Base-by-base conservation (phyloP, 2,329 filamentous ascomycete species). In the Paecilomyces dactylethromorphus region DNA sequence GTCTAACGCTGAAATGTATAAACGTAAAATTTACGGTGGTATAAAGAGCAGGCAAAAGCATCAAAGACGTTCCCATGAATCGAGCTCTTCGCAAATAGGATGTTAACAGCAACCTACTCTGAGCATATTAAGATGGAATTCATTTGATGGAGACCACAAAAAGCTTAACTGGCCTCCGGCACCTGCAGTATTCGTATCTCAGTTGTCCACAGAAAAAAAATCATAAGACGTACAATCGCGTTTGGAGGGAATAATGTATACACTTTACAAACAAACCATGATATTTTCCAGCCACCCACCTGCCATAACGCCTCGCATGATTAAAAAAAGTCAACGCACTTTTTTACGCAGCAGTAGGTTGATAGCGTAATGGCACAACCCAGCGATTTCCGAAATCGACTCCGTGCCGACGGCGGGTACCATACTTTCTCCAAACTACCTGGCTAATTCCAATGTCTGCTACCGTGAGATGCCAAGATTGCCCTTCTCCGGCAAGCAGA, bases 381-480 rank as follows among this genome's bases (percentile, higher is more conserved):
- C 93, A 97, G 64, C 87, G 85, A 60, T 87, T 86, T 24, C 91
- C 91, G 79, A 97, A 97, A 67, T 92, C 91, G 58, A 97, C 88
- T 0, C 92, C 92, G 64, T 90, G 87, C 21, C 92, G 85, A 55
- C 91, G 85, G 70, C 89, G 87, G 3, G 90, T 91, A 1, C 90
- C 90, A 0, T 90, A 89, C 71, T 91, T 91, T 69, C 88, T 88
- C 89, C 92, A 95, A 3, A 92, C 90, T 3, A 89, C 84, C 59
- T 90, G 87, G 1, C 87, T 87, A 13, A 97, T 84, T 0, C 94
- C 93, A 64, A 97, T 88, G 71, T 99, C 94, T 1, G 88, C 91
- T 12, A 97, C 84, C 69, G 86, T 90, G 1, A 97, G 78, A 56
- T 88, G 85, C 92, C 92, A 96, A 3, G 68, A 68, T 8, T 71